Evolutionary conservation across 805 yeast species (phyloP), one percentile per base, ranked within the genome.

Genomic region (Cyberlindnera xylosilytica): DNA sequence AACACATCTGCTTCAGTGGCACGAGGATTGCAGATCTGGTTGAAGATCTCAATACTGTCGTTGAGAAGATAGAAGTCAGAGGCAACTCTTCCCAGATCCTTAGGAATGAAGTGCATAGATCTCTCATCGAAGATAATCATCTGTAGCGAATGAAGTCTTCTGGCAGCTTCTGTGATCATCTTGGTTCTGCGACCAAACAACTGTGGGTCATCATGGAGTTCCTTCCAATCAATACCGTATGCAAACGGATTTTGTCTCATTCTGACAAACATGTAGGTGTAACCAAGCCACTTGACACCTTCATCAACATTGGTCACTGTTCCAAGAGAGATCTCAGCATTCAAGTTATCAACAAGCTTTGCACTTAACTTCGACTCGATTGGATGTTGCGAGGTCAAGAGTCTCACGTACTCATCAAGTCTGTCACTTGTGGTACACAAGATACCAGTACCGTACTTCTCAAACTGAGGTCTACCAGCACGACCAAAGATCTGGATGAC

Each of bases 381-480:
- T 0, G 99, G 96, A 62, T 88, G 96, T 57, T 93, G 99, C 47
- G 95, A 96, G 0, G 96, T 81, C 19, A 93, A 73, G 17, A 90
- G 70, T 1, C 93, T 79, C n/a, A 95, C 78, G 56, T 91, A 93
- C 53, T 89, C 96, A 54, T 87, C 95, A 20, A 95, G 64, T 37
- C 78, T 70, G 55, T 91, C 98, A 45, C 74, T 71, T 0, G 95
- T 73, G 0, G 99, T 93, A 60, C 93, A 81, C 36, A 93, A 66
- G 19, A 89, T 80, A 70, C 98, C 98, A 3, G 91, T 87, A 72
- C 99, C 99, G 57, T 76, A 83, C 43, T 78, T 78, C 53, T 91
- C 96, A 63, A 79, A 93, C 54, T 95, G 99, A 1, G 99, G 99
- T 65, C 99, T 80, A 66, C 99, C 99, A 20, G 99, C 99, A 69